Conservation (phyloP, 257 asterid genomes). For the Lithospermum erythrorhizon region DNA sequence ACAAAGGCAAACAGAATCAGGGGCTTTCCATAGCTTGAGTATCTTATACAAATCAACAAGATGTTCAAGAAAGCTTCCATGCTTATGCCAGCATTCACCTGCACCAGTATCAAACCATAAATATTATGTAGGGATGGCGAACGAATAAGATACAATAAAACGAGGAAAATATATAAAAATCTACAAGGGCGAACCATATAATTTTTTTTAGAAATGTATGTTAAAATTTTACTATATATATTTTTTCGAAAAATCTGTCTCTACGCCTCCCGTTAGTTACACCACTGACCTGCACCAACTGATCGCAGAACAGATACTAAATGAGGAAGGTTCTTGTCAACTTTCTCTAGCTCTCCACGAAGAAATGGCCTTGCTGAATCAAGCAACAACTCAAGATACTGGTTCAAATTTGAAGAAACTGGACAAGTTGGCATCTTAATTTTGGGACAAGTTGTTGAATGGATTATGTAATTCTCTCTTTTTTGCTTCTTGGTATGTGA, state of each 20-base stretch:
- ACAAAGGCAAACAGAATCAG: conserved; percentile 63
- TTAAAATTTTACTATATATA: too few relatives aligned
- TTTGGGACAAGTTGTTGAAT: background rate
- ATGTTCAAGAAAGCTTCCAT: conserved; percentile 69
- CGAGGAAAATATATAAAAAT: too few relatives aligned
- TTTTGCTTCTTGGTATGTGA: too few relatives aligned
- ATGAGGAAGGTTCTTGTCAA: conserved; percentile 45
- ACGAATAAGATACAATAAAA: too few relatives aligned
- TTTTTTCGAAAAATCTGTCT: too few relatives aligned
- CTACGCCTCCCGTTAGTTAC: conserved; percentile 11
- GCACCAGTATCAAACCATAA: conserved; percentile 31
- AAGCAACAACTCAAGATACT: conserved; percentile 21
- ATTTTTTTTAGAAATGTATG: too few relatives aligned
- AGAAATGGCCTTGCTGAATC: conserved; percentile 68
- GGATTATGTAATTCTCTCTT: too few relatives aligned
- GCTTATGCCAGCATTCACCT: conserved; percentile 95
- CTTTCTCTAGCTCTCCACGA: conserved; percentile 53
- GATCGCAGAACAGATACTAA: conserved; percentile 52
- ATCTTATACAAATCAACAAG: conserved; percentile 58
- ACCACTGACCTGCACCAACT: conserved; percentile 86
- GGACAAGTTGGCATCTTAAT: background rate
- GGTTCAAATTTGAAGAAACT: background rate
- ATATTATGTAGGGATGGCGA: too few relatives aligned
- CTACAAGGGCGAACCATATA: too few relatives aligned
- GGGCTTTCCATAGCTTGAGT: conserved; percentile 73